Conservation (phyloP, 768 basidiomycete genomes). For the Tulasnella sp. region DNA sequence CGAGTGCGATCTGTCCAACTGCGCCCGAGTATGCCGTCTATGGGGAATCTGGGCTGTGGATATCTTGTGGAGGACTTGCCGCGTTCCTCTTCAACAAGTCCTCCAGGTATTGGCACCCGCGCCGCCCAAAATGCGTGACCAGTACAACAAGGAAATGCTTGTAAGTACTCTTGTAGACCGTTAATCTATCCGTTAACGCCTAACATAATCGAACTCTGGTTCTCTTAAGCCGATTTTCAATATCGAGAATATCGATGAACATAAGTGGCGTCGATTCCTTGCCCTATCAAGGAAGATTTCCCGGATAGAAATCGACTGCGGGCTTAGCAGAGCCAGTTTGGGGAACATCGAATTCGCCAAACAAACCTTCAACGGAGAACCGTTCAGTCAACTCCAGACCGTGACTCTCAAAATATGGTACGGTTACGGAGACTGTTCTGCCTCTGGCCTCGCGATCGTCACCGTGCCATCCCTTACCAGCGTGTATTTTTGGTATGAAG, state of each 20-base stretch:
- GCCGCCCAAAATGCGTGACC: not conserved
- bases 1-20: not conserved
- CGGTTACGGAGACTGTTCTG: too few relatives aligned
- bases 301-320: not conserved
- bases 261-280: not conserved
- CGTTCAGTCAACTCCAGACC: too few relatives aligned
- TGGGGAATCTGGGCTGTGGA: not conserved
- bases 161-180: too few relatives aligned
- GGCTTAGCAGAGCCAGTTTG: not conserved
- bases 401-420: too few relatives aligned
- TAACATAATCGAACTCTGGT: too few relatives aligned
- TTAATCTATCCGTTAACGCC: too few relatives aligned
- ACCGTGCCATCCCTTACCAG: too few relatives aligned
- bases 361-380: too few relatives aligned
- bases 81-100: not conserved
- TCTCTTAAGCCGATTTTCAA: too few relatives aligned
- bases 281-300: not conserved
- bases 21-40: not conserved
- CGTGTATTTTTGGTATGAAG: too few relatives aligned
- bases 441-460: too few relatives aligned
- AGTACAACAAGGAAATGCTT: not conserved
- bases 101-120: not conserved
- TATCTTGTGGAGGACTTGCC: not conserved
- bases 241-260: not conserved
- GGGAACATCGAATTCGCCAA: too few relatives aligned